Base-by-base conservation (phyloP, 1,139 yeast genomes). In the Geotrichum klebahnii region DNA sequence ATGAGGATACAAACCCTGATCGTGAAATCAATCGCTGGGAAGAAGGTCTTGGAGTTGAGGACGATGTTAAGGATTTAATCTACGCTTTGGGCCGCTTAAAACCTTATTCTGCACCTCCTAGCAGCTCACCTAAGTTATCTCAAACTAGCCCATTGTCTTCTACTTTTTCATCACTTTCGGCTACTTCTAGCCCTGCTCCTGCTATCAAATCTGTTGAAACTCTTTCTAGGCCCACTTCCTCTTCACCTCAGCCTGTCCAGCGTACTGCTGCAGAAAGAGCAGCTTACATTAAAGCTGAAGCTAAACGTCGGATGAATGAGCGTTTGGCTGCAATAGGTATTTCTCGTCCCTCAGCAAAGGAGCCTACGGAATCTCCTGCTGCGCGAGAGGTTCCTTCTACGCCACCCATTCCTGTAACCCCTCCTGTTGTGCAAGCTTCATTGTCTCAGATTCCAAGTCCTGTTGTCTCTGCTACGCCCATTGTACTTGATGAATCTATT, bases 261-360 rank as follows among this genome's bases (percentile, higher is more conserved):
- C 61, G 65, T 36, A 61, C 65, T 72, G 14, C 76, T 77, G n/a
- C 85, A 80, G 58, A 87, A 52, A 77, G 96, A 57, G 78, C 94
- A 6, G 90, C 90, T 3, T 82, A 82, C 59, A 83, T 89, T 54
- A 88, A 87, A 64, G 96, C 92, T 10, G 95, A 87, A 61, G 97
- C 97, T 0, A 87, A 85, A 59, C 81, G 84, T 67, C 79, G 88
- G 62, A 89, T 90, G 95, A 83, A 82, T 56, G 97, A 89, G 61
- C 75, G 94, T 59, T 74, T 89, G 63, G 96, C 96, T 1, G 85
- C 85, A 57, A 75, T 90, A 53, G 97, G 97, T 1, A 80, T 87
- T 48, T 72, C 78, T 29, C 73, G 50, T 2, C 58, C 65, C 9
- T 62, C 64, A 2, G 37, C 48, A 10, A 24, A 24, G n/a, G 38